Percentiles rank a stretch among this genome's conserved stretches.
These are phyloP conservation scores for Cytospora paraplurivora DNA, from an alignment of 2,329 filamentous ascomycete species.

Conservation along the genomic window DNA sequence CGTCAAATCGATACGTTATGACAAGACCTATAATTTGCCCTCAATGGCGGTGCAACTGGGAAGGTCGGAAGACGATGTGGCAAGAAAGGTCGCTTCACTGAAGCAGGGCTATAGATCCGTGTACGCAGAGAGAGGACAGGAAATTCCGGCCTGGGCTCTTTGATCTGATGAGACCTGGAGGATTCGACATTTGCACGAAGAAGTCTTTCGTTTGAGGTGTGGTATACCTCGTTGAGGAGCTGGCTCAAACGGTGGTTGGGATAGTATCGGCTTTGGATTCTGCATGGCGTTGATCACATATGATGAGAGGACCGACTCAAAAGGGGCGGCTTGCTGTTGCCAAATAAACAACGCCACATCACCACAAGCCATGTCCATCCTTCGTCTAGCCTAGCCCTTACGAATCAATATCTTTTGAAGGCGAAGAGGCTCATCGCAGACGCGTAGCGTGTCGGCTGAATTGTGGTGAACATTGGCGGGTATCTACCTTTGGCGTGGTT, in stretches of 20 bases:
- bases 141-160: constrained; percentile 20
- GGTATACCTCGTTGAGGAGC: background rate
- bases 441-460: background rate
- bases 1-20: constrained; percentile 5
- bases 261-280: background rate
- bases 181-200: background rate
- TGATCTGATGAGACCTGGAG: background rate
- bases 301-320: background rate
- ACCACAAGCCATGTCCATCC: background rate
- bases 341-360: constrained; percentile 21
- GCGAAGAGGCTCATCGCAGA: background rate
- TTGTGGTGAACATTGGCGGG: background rate
- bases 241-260: background rate
- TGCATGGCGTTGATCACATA: background rate
- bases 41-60: constrained; percentile 18
- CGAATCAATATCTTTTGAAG: background rate
- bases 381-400: background rate
- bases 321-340: background rate
- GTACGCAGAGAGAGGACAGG: constrained; percentile 5
- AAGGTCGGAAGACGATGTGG: constrained; percentile 15
- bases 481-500: background rate
- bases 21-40: constrained; percentile 6
- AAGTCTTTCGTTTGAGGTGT: background rate
- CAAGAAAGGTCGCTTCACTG: constrained; percentile 13
- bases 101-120: constrained; percentile 13